Conservation (phyloP, 257 asterid genomes). For the Ligustrum vulgare region DNA sequence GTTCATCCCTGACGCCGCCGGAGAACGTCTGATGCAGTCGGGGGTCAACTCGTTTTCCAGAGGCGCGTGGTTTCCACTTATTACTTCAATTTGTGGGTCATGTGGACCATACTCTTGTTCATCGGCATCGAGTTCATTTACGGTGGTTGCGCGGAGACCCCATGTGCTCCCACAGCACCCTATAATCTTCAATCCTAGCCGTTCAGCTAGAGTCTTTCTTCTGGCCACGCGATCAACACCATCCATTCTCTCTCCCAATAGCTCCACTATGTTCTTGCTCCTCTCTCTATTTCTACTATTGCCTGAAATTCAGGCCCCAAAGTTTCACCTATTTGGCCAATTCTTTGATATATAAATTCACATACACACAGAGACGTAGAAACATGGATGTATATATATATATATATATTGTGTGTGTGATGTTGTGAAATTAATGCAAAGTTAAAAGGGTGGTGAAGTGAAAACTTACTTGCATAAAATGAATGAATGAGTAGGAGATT, state of each 20-base stretch:
- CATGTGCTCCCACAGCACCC: slow-evolving; percentile 67
- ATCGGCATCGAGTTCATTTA: slow-evolving; percentile 42
- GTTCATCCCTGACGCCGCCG: slow-evolving; percentile 59
- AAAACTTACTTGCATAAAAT: slow-evolving; percentile 20
- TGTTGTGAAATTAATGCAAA: slow-evolving; percentile 25
- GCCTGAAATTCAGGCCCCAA: slow-evolving; percentile 61
- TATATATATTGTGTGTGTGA: neutral
- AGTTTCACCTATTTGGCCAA: slow-evolving; percentile 47
- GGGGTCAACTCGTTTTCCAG: slow-evolving; percentile 29
- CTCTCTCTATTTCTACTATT: slow-evolving; percentile 42
- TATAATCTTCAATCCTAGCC: slow-evolving; percentile 63
- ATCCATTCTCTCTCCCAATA: slow-evolving; percentile 59
- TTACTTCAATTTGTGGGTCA: slow-evolving; percentile 23
- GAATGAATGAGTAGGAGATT: slow-evolving; percentile 19
- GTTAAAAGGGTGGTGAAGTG: slow-evolving; percentile 23
- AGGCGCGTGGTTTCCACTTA: slow-evolving; percentile 1
- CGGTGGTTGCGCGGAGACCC: slow-evolving; percentile 47
- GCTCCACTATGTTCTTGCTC: slow-evolving; percentile 45
- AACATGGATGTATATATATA: neutral
- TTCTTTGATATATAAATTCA: slow-evolving; percentile 3
- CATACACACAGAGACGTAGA: neutral
- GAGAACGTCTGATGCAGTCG: slow-evolving; percentile 38
- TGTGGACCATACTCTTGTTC: slow-evolving; percentile 28
- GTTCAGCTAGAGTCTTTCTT: slow-evolving; percentile 58
- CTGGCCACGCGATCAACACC: slow-evolving; percentile 45